Evolutionary conservation across 495 filamentous ascomycete species (phyloP), one percentile per base, ranked within the genome.

Genomic region (Penicillium canescens): DNA sequence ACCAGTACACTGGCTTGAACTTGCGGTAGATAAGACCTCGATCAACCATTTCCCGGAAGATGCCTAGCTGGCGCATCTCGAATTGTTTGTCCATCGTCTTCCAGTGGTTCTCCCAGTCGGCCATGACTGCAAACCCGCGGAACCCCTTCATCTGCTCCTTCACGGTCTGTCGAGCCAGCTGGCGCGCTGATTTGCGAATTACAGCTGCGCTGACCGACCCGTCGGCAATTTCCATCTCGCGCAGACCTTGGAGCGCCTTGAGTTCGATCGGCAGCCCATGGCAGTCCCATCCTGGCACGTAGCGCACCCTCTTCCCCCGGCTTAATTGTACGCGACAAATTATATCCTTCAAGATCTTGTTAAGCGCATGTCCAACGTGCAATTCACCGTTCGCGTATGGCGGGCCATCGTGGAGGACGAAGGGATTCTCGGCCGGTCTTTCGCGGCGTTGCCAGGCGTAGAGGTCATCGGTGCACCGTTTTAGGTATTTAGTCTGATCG

Each of bases 191-290:
- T 51, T 78, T 76, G 11, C 95, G 82, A 38, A 96, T 82, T 33
- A 67, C 65, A 4, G 67, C 68, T 8, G 70, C 52, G 10, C 56
- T 59, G 43, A 71, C 58, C 1, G 67, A 53, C 24, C 61, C 65
- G 41, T 56, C 44, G 12, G 14, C 20, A 3, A 61, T 47, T 2
- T 50, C 61, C 7, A 55, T 11, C 7, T 72, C 54, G 35, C 72
- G 75, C 40, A 77, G 70, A 41, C 71, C 70, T 62, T 89, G 88
- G 34, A 98, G 82, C n/a, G 93, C 94, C 70, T 96, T 97, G 37
- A 98, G 76, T 78, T 99, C 94, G 71, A 99, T 99, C 7, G 94
- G 94, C 46, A 99, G 78, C 6, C 94, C 94, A 76, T 99, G 94
- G 61, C 94, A 99, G 69, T 99, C 94, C 95, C 95, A 99, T 28